phyloP scores from a whole-genome alignment of 225 moss, liverwort and hornwort genomes.

The Pleurozium schreberi region DNA sequence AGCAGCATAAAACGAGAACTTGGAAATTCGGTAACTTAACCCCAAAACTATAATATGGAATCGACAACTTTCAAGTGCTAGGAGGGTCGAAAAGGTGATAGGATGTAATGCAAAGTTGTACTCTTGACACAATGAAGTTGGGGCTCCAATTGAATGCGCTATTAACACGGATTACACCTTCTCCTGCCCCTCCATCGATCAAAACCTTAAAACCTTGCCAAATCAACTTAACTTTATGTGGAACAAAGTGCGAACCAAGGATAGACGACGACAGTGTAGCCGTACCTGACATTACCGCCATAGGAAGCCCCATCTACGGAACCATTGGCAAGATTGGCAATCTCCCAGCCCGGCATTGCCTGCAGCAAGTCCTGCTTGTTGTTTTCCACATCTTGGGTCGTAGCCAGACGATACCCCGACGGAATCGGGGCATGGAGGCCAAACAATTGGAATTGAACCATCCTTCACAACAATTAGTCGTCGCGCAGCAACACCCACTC shows the following conservation, averaged over 20 bases:
- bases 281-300: neutral
- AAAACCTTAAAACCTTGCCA: neutral
- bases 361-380: neutral
- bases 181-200: neutral
- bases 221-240: neutral
- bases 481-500: neutral
- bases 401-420: neutral
- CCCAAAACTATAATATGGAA: neutral
- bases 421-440: neutral
- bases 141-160: neutral
- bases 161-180: neutral
- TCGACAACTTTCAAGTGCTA: neutral
- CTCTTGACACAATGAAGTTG: neutral
- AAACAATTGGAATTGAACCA: neutral
- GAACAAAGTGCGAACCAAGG: neutral
- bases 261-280: too few relatives aligned
- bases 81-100: neutral
- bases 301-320: neutral
- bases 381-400: neutral
- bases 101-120: neutral
- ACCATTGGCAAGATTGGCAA: neutral
- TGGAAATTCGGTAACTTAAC: neutral
- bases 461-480: neutral
- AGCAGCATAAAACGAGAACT: neutral
- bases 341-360: constrained; percentile 2